These are phyloP conservation scores for Populus hybrid DNA, from an alignment of 441 rosid species.

Conservation along the genomic window DNA sequence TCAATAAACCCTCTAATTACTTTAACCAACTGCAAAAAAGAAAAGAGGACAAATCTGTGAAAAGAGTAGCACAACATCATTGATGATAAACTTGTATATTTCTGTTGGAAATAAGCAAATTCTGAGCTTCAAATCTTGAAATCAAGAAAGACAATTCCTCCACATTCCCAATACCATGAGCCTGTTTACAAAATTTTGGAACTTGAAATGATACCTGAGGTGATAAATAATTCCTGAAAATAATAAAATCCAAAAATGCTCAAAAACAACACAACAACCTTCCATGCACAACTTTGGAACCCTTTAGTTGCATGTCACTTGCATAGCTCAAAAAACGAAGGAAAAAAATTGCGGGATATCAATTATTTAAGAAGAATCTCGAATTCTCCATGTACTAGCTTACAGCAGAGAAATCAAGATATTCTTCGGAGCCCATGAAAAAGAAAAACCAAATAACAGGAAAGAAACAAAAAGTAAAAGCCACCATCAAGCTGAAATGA, in stretches of 20 bases:
- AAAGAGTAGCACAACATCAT: not conserved
- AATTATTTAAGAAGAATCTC: not conserved
- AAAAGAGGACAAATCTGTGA: not conserved
- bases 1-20: not conserved
- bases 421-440: too few species aligned
- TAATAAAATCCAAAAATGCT: not conserved
- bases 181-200: too few species aligned
- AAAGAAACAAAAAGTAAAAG: not conserved
- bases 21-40: not conserved
- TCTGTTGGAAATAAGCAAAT: not conserved
- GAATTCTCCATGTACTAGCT: not conserved
- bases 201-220: not conserved
- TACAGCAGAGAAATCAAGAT: conserved; percentile 2
- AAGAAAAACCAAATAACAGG: not conserved
- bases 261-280: not conserved
- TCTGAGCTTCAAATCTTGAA: too few species aligned
- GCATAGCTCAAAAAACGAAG: not conserved
- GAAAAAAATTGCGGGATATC: too few species aligned
- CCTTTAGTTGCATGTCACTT: conserved; percentile 4
- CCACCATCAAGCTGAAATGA: not conserved
- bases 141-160: too few species aligned
- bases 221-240: not conserved
- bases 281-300: not conserved
- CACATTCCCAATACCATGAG: too few species aligned
- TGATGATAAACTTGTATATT: not conserved